Conservation (phyloP, 1,284 basidiomycete species). For the Puccinia coronata region DNA sequence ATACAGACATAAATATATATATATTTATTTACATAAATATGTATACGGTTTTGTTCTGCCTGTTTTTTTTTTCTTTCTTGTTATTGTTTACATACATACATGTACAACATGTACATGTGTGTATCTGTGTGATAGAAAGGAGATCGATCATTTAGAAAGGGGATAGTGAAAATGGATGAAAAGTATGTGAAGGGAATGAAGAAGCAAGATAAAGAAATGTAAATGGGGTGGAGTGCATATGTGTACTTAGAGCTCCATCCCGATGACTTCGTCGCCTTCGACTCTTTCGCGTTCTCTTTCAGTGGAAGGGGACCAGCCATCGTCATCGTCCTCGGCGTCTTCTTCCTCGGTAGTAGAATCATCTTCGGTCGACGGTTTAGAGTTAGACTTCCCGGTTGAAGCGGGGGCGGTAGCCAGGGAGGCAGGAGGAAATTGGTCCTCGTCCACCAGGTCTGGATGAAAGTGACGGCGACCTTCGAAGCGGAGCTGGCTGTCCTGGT, state of each 20-base stretch:
- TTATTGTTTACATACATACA: not conserved
- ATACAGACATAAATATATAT: not conserved
- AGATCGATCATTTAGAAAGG: not conserved
- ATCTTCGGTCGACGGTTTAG: not conserved
- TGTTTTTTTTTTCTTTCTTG: constrained; percentile 4
- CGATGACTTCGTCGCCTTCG: constrained; percentile 33
- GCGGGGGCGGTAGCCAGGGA: not conserved
- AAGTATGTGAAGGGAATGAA: too few species aligned
- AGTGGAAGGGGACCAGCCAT: constrained; percentile 13
- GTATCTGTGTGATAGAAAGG: too few species aligned
- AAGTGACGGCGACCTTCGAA: constrained; percentile 14
- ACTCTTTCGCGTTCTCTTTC: constrained; percentile 10
- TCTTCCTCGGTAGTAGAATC: constrained; percentile 6
- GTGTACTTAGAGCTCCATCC: constrained; percentile 29
- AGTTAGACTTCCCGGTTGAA: not conserved
- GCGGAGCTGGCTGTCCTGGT: constrained; percentile 35
- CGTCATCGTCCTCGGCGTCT: constrained; percentile 27
- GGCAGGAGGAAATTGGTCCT: not conserved
- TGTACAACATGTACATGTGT: not conserved
- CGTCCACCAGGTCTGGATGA: not conserved
- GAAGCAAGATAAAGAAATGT: not conserved
- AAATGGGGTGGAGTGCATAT: not conserved
- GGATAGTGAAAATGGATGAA: not conserved
- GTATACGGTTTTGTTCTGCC: too few species aligned
- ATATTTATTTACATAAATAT: too few species aligned